Conservation (phyloP, 2,329 filamentous ascomycete genomes). For the Curvularia lunata region DNA sequence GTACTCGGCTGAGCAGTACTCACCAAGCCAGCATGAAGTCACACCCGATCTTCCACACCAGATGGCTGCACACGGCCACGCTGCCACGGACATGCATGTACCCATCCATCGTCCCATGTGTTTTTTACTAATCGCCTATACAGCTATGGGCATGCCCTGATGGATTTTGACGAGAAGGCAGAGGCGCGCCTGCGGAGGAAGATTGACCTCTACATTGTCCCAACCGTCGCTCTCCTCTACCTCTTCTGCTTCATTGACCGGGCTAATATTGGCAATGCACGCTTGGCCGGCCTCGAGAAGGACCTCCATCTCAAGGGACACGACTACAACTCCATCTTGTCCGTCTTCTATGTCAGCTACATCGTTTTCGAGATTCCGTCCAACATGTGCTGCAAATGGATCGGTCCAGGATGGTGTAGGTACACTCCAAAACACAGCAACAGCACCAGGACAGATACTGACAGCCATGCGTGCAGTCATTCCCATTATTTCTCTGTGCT, state of each 20-base stretch:
- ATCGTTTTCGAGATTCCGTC: slow-evolving; percentile 66
- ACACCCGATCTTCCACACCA: slow-evolving; percentile 32
- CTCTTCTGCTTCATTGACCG: slow-evolving; percentile 77
- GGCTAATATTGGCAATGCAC: slow-evolving; percentile 77
- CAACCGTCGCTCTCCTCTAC: slow-evolving; percentile 70
- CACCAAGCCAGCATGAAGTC: slow-evolving; percentile 36
- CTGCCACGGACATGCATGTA: slow-evolving; percentile 41
- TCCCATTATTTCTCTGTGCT: slow-evolving; percentile 65
- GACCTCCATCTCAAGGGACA: slow-evolving; percentile 66
- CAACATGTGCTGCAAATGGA: slow-evolving; percentile 72
- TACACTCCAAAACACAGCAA: not conserved
- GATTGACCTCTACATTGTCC: slow-evolving; percentile 70
- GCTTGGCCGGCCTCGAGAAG: slow-evolving; percentile 67
- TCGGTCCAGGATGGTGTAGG: slow-evolving; percentile 71
- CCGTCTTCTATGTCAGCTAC: slow-evolving; percentile 75
- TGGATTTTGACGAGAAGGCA: slow-evolving; percentile 60
- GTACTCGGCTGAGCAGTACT: slow-evolving; percentile 23
- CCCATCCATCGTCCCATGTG: too few species aligned
- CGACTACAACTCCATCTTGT: slow-evolving; percentile 73
- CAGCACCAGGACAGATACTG: not conserved
- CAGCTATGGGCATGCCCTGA: slow-evolving; percentile 43
- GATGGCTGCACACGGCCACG: slow-evolving; percentile 38
- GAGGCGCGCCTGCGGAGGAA: slow-evolving; percentile 67
- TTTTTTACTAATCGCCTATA: not conserved
- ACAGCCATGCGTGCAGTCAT: slow-evolving; percentile 52